Conservation (phyloP, 768 basidiomycete genomes). For the Tremella yokohamensis region DNA sequence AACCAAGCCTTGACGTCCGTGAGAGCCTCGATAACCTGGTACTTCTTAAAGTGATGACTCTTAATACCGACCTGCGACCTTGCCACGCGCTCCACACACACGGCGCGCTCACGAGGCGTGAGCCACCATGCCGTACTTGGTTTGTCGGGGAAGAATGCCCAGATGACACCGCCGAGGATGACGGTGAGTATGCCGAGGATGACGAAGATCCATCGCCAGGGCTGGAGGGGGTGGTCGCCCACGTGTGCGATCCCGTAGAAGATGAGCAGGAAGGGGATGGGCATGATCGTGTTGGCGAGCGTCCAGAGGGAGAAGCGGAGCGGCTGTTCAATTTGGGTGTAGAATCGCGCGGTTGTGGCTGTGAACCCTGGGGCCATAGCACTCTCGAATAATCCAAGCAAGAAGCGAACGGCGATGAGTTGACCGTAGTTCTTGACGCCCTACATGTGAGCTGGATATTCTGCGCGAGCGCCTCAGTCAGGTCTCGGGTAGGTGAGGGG, state of each 20-base stretch:
- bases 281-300: conserved; percentile 2
- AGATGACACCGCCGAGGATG: conserved; percentile 4
- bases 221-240: neutral
- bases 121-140: conserved; percentile 3
- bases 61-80: conserved; percentile 1
- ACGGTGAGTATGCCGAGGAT: conserved; percentile 4
- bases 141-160: conserved; percentile 4
- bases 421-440: conserved; percentile 1
- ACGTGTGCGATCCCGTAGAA: neutral
- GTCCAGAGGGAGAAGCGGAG: conserved; percentile 4
- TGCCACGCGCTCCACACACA: conserved; percentile 4
- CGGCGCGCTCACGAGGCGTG: neutral
- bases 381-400: conserved; percentile 26
- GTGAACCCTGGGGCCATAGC: conserved; percentile 21
- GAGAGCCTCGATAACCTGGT: conserved; percentile 30
- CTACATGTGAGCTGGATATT: neutral
- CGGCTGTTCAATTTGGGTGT: neutral
- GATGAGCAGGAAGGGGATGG: conserved; percentile 6
- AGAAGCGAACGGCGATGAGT: conserved; percentile 18
- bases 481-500: neutral
- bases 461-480: neutral
- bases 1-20: conserved; percentile 37
- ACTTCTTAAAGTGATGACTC: conserved; percentile 12
- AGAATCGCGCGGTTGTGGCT: neutral
- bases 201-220: conserved; percentile 3